Evolutionary conservation across 2,329 filamentous ascomycete genomes (phyloP).

Genomic region (Nothophoma quercina): DNA sequence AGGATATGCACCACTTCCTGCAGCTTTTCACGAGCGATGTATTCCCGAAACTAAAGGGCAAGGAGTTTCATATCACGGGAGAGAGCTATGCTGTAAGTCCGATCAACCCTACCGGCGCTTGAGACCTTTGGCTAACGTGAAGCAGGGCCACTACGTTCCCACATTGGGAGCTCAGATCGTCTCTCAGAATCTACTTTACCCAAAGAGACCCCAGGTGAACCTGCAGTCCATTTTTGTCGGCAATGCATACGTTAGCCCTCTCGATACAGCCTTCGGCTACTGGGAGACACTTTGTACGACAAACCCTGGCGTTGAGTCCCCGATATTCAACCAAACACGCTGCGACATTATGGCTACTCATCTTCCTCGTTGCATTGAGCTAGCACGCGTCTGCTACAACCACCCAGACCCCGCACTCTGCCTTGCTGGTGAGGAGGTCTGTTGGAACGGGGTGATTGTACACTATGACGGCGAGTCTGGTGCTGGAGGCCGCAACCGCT

Average conservation of each 20-base stretch:
- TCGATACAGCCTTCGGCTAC: slow-evolving; percentile 53
- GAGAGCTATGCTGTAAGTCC: slow-evolving; percentile 57
- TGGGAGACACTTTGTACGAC: slow-evolving; percentile 59
- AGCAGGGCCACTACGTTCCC: slow-evolving; percentile 59
- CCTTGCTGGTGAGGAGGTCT: slow-evolving; percentile 46
- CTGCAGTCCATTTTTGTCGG: slow-evolving; percentile 57
- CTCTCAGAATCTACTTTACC: slow-evolving; percentile 53
- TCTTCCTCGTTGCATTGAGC: slow-evolving; percentile 55
- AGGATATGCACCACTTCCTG: slow-evolving; percentile 60
- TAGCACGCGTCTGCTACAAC: slow-evolving; percentile 51
- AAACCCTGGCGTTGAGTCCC: slow-evolving; percentile 52
- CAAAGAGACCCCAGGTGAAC: slow-evolving; percentile 52
- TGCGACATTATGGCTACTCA: slow-evolving; percentile 57
- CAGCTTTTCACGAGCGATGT: slow-evolving; percentile 57
- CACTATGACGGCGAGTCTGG: slow-evolving; percentile 54
- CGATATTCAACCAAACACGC: slow-evolving; percentile 56
- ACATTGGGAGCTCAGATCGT: slow-evolving; percentile 55
- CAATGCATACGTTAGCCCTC: slow-evolving; percentile 56
- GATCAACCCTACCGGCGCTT: not conserved
- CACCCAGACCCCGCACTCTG: slow-evolving; percentile 55
- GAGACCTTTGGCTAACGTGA: slow-evolving; percentile 13
- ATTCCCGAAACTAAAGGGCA: slow-evolving; percentile 52
- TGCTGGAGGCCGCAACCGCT: slow-evolving; percentile 52
- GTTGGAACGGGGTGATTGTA: slow-evolving; percentile 49
- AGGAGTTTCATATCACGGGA: slow-evolving; percentile 57